Evolutionary conservation across 257 asterid genomes (phyloP).

Genomic region (Orobanche coerulescens): DNA sequence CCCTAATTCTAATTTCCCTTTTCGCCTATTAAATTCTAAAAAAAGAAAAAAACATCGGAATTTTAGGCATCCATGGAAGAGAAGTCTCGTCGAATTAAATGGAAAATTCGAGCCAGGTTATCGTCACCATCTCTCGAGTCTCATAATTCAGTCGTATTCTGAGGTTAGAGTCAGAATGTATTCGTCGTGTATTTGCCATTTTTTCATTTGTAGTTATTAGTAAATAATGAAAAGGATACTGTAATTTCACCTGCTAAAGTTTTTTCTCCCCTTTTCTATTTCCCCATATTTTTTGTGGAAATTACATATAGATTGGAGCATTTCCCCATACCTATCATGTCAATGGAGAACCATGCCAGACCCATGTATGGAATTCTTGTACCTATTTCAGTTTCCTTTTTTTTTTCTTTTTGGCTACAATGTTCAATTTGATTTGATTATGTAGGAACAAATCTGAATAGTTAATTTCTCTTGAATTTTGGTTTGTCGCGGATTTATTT

Average conservation of each 20-base stretch:
- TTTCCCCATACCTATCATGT: slow-evolving; percentile 75
- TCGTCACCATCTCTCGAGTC: slow-evolving; percentile 45
- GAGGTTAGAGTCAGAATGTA: slow-evolving; percentile 45
- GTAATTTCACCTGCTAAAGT: slow-evolving; percentile 4
- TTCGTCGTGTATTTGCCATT: neutral
- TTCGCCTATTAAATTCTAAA: neutral
- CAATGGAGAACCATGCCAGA: slow-evolving; percentile 52
- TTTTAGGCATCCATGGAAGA: slow-evolving; percentile 58
- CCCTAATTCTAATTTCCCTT: neutral
- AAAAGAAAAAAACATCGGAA: slow-evolving; percentile 2
- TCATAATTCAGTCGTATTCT: slow-evolving; percentile 59
- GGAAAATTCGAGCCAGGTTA: slow-evolving; percentile 58
- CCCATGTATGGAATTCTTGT: slow-evolving; percentile 50
- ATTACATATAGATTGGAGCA: slow-evolving; percentile 38
- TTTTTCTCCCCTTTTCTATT: neutral
- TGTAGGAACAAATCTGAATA: neutral
- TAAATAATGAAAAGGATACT: neutral
- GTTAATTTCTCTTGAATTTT: neutral
- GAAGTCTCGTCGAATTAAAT: slow-evolving; percentile 51
- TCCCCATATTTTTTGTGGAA: slow-evolving; percentile 5
- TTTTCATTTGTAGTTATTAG: neutral
- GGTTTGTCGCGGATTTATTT: neutral
- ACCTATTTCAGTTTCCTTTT: neutral
- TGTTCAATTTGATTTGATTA: neutral
- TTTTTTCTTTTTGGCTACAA: neutral